Conservation (phyloP, 2,329 filamentous ascomycete species). For the Pseudogymnoascus sp. region DNA sequence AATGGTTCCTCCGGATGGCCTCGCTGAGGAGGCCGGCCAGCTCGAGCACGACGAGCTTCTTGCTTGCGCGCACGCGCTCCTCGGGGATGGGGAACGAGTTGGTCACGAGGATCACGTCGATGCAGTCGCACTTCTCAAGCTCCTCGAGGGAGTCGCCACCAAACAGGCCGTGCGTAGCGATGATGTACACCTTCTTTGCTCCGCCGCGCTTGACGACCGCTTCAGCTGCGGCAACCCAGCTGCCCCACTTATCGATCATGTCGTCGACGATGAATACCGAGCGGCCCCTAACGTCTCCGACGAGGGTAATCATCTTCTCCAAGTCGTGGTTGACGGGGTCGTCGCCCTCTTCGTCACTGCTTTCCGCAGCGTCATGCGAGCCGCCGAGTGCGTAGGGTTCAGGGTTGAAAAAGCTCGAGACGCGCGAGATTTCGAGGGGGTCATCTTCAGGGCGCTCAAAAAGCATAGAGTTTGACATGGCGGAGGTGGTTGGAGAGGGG, state of each 20-base stretch:
- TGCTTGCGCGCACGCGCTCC: conserved; percentile 58
- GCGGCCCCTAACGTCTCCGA: conserved; percentile 82
- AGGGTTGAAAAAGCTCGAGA: conserved; percentile 72
- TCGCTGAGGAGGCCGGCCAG: conserved; percentile 82
- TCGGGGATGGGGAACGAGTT: conserved; percentile 91
- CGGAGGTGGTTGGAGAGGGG: conserved; percentile 67
- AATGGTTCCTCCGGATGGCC: conserved; percentile 91
- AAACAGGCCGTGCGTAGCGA: conserved; percentile 93
- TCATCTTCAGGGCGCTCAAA: conserved; percentile 57
- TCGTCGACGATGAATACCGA: conserved; percentile 95
- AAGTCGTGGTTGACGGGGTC: conserved; percentile 70
- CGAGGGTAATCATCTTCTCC: conserved; percentile 95
- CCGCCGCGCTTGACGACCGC: conserved; percentile 88
- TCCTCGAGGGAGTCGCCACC: conserved; percentile 83
- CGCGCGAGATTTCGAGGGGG: conserved; percentile 69
- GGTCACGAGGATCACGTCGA: conserved; percentile 88
- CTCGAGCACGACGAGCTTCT: conserved; percentile 84
- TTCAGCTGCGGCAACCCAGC: conserved; percentile 95
- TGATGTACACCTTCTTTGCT: conserved; percentile 92
- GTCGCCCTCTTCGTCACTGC: conserved; percentile 88
- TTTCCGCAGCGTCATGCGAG: conserved; percentile 71
- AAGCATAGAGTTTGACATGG: conserved; percentile 49
- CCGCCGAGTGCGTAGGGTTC: conserved; percentile 65
- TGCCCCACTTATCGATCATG: conserved; percentile 96
- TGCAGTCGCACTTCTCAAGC: conserved; percentile 85